Conservation (phyloP, 164 flowering plant species). For the Euptelea pleiosperma region DNA sequence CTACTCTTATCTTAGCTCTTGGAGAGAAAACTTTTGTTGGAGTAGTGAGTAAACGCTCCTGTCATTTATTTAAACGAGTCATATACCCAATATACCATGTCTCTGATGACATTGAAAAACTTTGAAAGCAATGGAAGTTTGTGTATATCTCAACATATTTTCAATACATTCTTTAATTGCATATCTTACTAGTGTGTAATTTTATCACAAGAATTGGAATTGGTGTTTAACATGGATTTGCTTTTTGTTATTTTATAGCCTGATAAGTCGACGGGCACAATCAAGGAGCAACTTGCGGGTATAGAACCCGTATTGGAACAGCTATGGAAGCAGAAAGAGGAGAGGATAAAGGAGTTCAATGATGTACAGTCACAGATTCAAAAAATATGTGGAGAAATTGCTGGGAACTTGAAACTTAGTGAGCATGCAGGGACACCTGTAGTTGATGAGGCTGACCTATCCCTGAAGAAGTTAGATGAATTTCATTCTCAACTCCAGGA, state of each 20-base stretch:
- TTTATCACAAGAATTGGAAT: not conserved
- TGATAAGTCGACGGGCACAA: slow-evolving; percentile 71
- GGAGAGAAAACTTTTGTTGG: slow-evolving; percentile 73
- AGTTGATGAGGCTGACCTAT: slow-evolving; percentile 79
- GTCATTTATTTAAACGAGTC: slow-evolving; percentile 8
- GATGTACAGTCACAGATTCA: slow-evolving; percentile 85
- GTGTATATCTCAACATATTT: not conserved
- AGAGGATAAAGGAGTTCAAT: slow-evolving; percentile 68
- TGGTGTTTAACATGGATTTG: slow-evolving; percentile 9
- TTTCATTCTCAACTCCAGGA: slow-evolving; percentile 77
- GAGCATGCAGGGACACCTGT: slow-evolving; percentile 38
- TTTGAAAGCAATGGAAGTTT: too few species aligned
- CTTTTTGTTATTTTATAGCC: slow-evolving; percentile 48
- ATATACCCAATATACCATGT: too few species aligned
- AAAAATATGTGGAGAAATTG: slow-evolving; percentile 79
- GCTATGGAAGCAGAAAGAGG: slow-evolving; percentile 76
- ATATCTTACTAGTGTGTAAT: not conserved
- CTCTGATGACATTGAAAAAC: too few species aligned
- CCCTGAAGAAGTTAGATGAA: slow-evolving; percentile 78
- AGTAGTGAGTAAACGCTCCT: slow-evolving; percentile 46
- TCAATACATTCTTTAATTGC: not conserved
- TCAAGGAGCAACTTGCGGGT: slow-evolving; percentile 91
- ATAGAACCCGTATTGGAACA: slow-evolving; percentile 76
- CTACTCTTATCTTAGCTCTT: slow-evolving; percentile 68
- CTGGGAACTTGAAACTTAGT: slow-evolving; percentile 45